Base-by-base conservation (phyloP, 1,139 yeast genomes). In the Arxiozyma telluris region DNA sequence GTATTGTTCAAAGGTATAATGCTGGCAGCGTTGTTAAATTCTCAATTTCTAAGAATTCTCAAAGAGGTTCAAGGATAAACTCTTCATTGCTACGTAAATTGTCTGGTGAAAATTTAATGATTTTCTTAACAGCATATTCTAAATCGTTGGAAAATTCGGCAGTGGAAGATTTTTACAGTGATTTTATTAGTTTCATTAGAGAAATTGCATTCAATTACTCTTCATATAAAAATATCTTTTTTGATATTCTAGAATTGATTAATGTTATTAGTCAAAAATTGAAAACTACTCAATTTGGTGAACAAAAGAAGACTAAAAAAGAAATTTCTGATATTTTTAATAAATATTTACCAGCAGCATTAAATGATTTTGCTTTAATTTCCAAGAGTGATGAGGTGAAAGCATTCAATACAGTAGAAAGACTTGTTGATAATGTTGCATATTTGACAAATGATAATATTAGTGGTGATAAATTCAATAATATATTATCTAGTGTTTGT, bases 141-240 rank as follows among this genome's bases (percentile, higher is more conserved):
- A 72, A 73, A 8, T 79, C 89, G 0, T 72, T 91, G 47, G 95
- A 87, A 57, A 78, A 77, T 57, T 96, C 89, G 60, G 82, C 88
- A 0, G 73, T 89, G 41, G 87, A 84, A 55, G 96, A 90, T 56
- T 76, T 88, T 27, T 89, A 91, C 84, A 68, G 67, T 21, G 78
- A 77, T 27, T 73, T 83, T 23, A 71, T 80, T 47, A 70, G 68
- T 7, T 89, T 87, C 61, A 73, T 87, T 59, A 81, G 76, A 58
- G 89, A 83, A 27, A 77, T 82, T 0, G 61, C 76, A 45, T 69
- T 77, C 17, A 80, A 82, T 61, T 68, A 77, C 20, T 60, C 71
- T n/a, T 64, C 72, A 2, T 87, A 80, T 65, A 76, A 76, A 53
- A 69, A 69, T 1, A 66, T 84, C 0, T 68, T 82, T 47, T 79